Conservation (phyloP, 2,329 filamentous ascomycete species). For the Xylaria sp. region DNA sequence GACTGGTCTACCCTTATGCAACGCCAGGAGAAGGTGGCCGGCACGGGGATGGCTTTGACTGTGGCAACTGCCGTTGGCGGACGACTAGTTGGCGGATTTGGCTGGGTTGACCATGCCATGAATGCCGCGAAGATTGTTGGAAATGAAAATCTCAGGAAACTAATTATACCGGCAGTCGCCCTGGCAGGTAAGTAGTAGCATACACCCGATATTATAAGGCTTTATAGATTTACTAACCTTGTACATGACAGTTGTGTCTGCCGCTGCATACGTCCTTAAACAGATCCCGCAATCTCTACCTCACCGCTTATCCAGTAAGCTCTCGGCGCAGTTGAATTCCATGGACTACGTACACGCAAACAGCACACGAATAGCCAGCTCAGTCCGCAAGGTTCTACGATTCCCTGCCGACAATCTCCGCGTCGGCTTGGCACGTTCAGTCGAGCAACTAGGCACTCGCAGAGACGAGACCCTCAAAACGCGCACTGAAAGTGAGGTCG, state of each 20-base stretch:
- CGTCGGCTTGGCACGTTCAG: constrained; percentile 81
- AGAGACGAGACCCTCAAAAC: constrained; percentile 87
- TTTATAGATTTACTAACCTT: constrained; percentile 35
- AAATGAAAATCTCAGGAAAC: constrained; percentile 79
- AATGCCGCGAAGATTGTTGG: constrained; percentile 84
- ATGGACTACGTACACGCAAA: constrained; percentile 96
- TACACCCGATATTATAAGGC: constrained; percentile 15
- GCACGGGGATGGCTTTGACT: constrained; percentile 94
- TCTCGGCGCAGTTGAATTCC: constrained; percentile 79
- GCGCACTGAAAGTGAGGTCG: constrained; percentile 84
- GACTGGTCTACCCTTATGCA: constrained; percentile 86
- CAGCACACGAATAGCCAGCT: constrained; percentile 81
- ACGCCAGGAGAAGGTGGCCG: constrained; percentile 92
- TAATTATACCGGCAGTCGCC: constrained; percentile 83
- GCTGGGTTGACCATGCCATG: constrained; percentile 89
- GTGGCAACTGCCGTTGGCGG: constrained; percentile 87
- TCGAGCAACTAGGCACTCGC: constrained; percentile 82
- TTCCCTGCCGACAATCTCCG: constrained; percentile 88
- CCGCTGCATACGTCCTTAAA: constrained; percentile 81
- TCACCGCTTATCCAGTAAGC: constrained; percentile 84
- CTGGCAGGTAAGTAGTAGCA: constrained; percentile 77
- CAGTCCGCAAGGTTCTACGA: constrained; percentile 89
- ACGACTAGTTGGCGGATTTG: constrained; percentile 81
- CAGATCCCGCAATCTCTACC: constrained; percentile 92
- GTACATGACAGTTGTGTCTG: constrained; percentile 70